Evolutionary conservation across 768 basidiomycete genomes (phyloP), one percentile per base, ranked within the genome.

Genomic region (Lactarius sanguifluus): DNA sequence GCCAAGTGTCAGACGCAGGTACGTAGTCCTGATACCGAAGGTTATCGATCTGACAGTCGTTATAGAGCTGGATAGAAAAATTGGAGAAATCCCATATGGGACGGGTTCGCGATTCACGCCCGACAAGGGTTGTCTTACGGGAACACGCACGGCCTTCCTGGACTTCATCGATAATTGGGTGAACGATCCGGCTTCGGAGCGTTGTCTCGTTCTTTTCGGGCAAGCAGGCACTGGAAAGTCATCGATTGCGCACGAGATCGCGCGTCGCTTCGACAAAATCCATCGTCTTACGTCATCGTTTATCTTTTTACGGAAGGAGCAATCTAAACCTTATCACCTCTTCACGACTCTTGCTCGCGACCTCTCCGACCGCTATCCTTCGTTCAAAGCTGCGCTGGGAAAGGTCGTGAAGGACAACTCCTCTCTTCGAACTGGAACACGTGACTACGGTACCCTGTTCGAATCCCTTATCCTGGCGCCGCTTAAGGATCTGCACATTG

Each of bases 131-230:
- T 57, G 55, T n/a, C 55, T 57, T 5, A 30, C 9, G 18, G 55
- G 55, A 34, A 57, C 47, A 4, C 47, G 47, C 47, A 50, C 5
- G 12, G 23, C 47, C 12, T 50, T 50, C 13, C 23, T 50, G 9
- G 55, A 57, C 8, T 57, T 32, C 55, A 57, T 57, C 12, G 20
- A 12, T 7, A 20, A 57, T n/a, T 57, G 55, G 55, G 55, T 20
- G 0, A 34, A 57, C 23, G 18, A 57, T 20, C 18, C 30, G 12
- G 30, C 12, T 25, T 50, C 47, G 4, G 47, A 50, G 23, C 47
- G 47, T 25, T 25, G 47, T 25, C 58, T 59, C 40, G 40, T 59
- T 13, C 58, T 59, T 5, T 59, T 43, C 40, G 58, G 58, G 23
- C 38, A 59, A 25, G 58, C 58, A 0, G 47, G 47, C 47, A 50